Base-by-base conservation (phyloP, 805 yeast species). In the Starmerella potacharoeniae region DNA sequence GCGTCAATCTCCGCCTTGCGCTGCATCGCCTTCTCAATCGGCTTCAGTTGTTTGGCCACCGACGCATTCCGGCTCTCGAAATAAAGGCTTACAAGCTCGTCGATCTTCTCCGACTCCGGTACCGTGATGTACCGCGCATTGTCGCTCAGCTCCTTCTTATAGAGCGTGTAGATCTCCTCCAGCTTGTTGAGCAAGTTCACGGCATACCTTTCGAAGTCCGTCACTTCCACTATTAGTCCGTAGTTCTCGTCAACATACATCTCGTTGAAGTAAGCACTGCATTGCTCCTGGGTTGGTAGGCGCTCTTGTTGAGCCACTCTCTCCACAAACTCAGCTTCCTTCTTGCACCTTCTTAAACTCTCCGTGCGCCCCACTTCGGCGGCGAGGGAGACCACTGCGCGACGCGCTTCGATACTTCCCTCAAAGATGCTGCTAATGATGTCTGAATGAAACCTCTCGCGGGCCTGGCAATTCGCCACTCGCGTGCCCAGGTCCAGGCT, bases 351-450 rank as follows among this genome's bases (percentile, higher is more conserved):
- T 30, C 48, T 44, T 6, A 44, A 44, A 6, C 28, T 31, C 36
- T 31, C 48, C 48, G 48, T 31, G 48, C 22, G 48, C 48, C 48
- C 36, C 48, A 31, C 36, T 44, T 44, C 48, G 48, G 48, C 48
- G 36, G 22, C 13, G 48, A 44, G 36, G 48, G 30, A 44, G 48
- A 28, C 30, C 48, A 44, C 48, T n/a, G 37, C 35, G 30, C 36
- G 14, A 11, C 28, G 28, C 30, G 48, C 37, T 44, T 44, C 37
- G 48, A 10, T 28, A 44, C 48, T 17, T 44, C 30, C 48, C 36
- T 44, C 48, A 44, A 44, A 44, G 35, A 44, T 44, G 48, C 16
- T 31, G 36, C 48, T 30, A 5, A 44, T 44, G 48, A 9, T 14
- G 28, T 44, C 48, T n/a, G 36, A 31, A 30, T 31, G 7, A 16